Base-by-base conservation (phyloP, 2,329 filamentous ascomycete genomes). In the Scedosporium dehoogii region DNA sequence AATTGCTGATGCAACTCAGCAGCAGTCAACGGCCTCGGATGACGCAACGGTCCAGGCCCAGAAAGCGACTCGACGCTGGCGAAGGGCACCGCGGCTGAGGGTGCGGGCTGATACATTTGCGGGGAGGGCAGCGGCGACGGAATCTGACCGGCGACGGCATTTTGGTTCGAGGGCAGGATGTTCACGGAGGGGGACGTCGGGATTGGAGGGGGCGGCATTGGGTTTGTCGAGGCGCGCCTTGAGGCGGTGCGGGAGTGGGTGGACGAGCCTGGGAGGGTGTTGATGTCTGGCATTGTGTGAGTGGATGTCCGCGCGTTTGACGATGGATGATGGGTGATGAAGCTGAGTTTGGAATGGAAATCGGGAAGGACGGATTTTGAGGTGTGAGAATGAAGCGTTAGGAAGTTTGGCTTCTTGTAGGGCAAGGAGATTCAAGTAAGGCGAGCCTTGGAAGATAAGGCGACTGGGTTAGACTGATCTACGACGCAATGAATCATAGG, bases 1-100 rank as follows among this genome's bases (percentile, higher is more conserved):
- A 97, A 81, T 76, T 96, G 86, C 64, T 90, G 81, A 73, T 97
- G 92, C 65, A 97, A 81, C 73, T 97, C 93, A 3, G 91, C 89
- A 1, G 91, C 87, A 0, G 93, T 97, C 72, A 97, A 77, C 3
- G 92, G 92, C 42, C 91, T 84, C 5, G 93, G 92, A 73, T 96
- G 92, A 65, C 93, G 85, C 69, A 96, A 76, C 3, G 93, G 92
- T 0, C 89, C 90, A 62, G 85, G 84, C 0, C 85, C 85, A 38
- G 78, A 71, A 29, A 79, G 80, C 56, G 84, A 79, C 14, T 77
- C 79, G 1, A 77, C 73, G 16, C 33, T 41, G n/a, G 58, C 58
- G 18, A 51, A 18, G 2, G 73, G 70, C 27, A 27, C 51, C 18
- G 72, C 70, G 4, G 72, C 65, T 58, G 73, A 73, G 44, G 70